A percentile compares a stretch with the other conserved stretches of the same genome.
phyloP scores from a whole-genome alignment of 768 basidiomycete genomes.

The Amanita exitialis region DNA sequence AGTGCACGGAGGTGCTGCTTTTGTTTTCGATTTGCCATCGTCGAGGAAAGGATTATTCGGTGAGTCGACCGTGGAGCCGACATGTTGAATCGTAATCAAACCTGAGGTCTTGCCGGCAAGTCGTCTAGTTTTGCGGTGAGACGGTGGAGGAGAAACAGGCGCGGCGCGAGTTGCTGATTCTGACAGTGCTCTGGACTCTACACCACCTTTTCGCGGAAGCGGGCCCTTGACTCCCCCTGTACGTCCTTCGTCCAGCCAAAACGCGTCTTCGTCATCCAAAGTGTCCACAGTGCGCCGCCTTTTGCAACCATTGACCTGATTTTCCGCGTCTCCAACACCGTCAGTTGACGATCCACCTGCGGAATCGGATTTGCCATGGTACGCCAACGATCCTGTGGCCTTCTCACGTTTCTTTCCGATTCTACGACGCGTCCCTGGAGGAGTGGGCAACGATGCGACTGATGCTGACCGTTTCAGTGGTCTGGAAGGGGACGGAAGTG shows the following conservation, averaged over 20 bases:
- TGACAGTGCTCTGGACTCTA: neutral
- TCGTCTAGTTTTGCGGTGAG: conserved; percentile 27
- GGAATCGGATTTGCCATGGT: conserved; percentile 34
- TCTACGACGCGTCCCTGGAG: conserved; percentile 48
- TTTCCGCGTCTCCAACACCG: conserved; percentile 20
- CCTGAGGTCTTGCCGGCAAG: neutral
- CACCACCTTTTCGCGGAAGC: neutral
- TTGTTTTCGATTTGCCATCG: conserved; percentile 23
- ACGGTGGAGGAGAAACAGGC: conserved; percentile 60
- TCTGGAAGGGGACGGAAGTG: conserved; percentile 21
- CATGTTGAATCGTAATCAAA: neutral
- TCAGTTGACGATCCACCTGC: conserved; percentile 18
- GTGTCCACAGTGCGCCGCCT: conserved; percentile 25
- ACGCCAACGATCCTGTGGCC: conserved; percentile 27
- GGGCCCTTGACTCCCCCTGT: conserved; percentile 4
- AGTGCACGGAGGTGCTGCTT: conserved; percentile 23
- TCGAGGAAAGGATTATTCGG: conserved; percentile 66
- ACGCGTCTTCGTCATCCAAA: conserved; percentile 40
- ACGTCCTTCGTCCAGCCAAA: conserved; percentile 31
- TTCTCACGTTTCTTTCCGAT: conserved; percentile 26
- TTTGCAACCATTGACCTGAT: conserved; percentile 21
- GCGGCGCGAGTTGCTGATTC: conserved; percentile 18
- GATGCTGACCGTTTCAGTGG: conserved; percentile 57
- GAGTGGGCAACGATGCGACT: conserved; percentile 54
- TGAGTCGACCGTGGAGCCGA: conserved; percentile 29